Base-by-base conservation (phyloP, 2,329 filamentous ascomycete species). In the Ophiostoma sp. region DNA sequence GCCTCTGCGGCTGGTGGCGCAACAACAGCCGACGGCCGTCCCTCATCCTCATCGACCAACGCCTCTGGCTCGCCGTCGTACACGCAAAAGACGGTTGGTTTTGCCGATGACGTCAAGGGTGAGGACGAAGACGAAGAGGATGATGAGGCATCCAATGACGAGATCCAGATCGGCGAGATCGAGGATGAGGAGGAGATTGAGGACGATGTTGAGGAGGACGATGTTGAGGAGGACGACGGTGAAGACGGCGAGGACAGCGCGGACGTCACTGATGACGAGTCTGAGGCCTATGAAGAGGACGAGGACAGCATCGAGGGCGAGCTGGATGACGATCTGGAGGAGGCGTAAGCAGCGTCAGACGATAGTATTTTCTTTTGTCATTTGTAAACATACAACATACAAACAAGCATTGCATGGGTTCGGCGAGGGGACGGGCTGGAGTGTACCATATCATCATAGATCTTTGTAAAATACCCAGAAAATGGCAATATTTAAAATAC, bases 41-140 rank as follows among this genome's bases (percentile, higher is more conserved):
- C 68, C 3, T 75, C 69, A 48, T 74, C 74, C 11, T 74, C 74
- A 28, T 72, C 72, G 52, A 71, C 74, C 11, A 69, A 52, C 22
- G 59, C 66, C 8, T 69, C 70, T 5, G 55, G 57, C 55, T 63
- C 79, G 78, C 69, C 74, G 25, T 69, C 59, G 2, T 39, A 69
- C 69, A 39, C 68, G 8, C 80, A 83, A 9, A 91, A 91, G 79
- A 87, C 85, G 12, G 90, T 92, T 33, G 88, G 88, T 0, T 92
- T 92, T 79, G 85, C 85, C 2, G 89, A 90, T 28, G 87, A 89
- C 59, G 82, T 86, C 33, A 81, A 81, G 70, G 83, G 78, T 31
- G 81, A 66, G 6, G 72, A 75, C 71, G 73, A 75, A 19, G 76
- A 76, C 9, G 76, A 78, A 25, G 78, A 59, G 2, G 57, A 45